These are phyloP conservation scores for Claviceps paspali DNA, from an alignment of 2,329 filamentous ascomycete genomes.

Conservation along the genomic window DNA sequence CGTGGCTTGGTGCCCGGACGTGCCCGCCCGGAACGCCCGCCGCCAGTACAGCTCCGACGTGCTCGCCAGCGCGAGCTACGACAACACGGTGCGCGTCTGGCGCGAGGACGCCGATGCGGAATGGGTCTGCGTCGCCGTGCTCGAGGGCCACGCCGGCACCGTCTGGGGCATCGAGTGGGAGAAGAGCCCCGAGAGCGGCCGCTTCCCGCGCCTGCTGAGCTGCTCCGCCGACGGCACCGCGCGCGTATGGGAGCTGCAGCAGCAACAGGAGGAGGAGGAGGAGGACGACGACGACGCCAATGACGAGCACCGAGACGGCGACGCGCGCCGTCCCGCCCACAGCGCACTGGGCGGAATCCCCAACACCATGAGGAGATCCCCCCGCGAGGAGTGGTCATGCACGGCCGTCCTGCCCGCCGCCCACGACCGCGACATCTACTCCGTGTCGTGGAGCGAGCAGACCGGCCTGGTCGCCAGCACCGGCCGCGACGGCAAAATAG, in stretches of 20 bases:
- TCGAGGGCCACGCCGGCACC: constrained; percentile 69
- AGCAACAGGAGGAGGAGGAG: constrained; percentile 28
- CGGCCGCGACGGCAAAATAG: constrained; percentile 72
- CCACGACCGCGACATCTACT: constrained; percentile 74
- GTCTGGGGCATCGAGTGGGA: constrained; percentile 82
- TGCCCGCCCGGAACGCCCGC: constrained; percentile 29
- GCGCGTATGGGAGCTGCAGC: constrained; percentile 59
- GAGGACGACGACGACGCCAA: constrained; percentile 4
- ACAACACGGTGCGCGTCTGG: constrained; percentile 81
- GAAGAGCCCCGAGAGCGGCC: constrained; percentile 22
- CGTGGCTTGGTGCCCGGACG: constrained; percentile 76
- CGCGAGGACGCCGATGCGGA: constrained; percentile 77
- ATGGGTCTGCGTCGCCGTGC: constrained; percentile 75
- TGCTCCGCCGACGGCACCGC: constrained; percentile 73
- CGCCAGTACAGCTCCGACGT: constrained; percentile 48
- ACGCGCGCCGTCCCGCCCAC: constrained; percentile 20
- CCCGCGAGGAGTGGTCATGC: constrained; percentile 74
- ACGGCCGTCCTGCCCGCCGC: constrained; percentile 57
- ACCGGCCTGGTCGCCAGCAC: constrained; percentile 73
- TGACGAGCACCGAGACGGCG: no score
- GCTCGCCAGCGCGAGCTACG: constrained; percentile 83
- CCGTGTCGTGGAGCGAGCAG: constrained; percentile 65
- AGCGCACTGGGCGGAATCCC: constrained; percentile 58
- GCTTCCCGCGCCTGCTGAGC: constrained; percentile 54
- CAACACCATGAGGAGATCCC: constrained; percentile 70